Evolutionary conservation across 495 filamentous ascomycete species (phyloP), one percentile per base, ranked within the genome.

Genomic region (Podospora fimiseda): DNA sequence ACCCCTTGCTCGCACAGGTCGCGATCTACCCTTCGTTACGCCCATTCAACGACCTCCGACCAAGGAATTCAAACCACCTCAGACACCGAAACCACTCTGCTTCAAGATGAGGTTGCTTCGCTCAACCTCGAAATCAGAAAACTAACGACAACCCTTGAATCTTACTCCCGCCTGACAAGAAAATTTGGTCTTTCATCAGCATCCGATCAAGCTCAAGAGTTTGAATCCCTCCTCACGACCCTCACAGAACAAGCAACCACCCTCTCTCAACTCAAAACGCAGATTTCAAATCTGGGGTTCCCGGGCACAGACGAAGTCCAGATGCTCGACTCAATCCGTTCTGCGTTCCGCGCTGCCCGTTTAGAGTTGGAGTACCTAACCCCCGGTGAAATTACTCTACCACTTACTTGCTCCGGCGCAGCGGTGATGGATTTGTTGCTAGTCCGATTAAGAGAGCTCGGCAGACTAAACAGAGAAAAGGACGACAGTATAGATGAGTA

Each of bases 331-430:
- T 70, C 77, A 1, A 75, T 88, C 18, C 70, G 70, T 15, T 33
- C 60, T 14, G 66, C 73, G 19, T 82, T 89, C 64, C 80, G 84
- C n/a, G 57, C 75, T n/a, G 84, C 85, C 2, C 79, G 85, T 3
- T 70, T 89, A 1, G 77, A 84, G 21, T 73, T 89, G 5, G 86
- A 89, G 55, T 79, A 81, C 57, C 67, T 84, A 2, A 73, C 82
- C 0, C 86, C 86, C 0, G 85, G 84, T 3, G 86, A 89, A 59
- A 52, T 70, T 13, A 50, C 65, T 67, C 73, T 60, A 15, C 80
- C 55, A 30, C 73, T 70, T 47, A 33, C 27, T 5, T 6, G 27
- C 27, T 71, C 51, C 30, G 75, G 80, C 63, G 53, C 73, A 59
- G 68, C 73, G 41, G 62, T 80, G 0, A 65, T 81, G 2, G 68